Evolutionary conservation across 1,284 basidiomycete species (phyloP).

Genomic region (Rhodotorula sp.): DNA sequence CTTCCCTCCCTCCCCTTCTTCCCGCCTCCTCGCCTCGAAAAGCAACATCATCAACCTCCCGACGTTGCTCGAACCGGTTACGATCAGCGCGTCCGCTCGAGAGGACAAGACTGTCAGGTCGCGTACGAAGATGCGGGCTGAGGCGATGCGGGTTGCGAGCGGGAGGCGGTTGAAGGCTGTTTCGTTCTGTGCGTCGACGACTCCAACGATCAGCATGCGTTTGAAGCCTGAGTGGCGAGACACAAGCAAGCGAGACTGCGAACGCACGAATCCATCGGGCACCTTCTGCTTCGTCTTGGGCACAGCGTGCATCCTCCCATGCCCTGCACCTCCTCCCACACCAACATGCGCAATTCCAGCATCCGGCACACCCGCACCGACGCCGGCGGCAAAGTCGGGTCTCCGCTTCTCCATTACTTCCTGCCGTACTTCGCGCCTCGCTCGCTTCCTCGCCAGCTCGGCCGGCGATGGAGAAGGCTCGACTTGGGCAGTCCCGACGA

Average conservation of each 20-base stretch:
- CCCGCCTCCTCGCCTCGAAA: slow-evolving; percentile 9
- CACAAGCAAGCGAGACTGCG: not conserved
- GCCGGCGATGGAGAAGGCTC: not conserved
- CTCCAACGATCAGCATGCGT: not conserved
- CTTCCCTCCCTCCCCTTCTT: not conserved
- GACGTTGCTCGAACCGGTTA: slow-evolving; percentile 43
- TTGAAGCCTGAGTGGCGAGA: not conserved
- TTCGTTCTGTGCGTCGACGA: slow-evolving; percentile 31
- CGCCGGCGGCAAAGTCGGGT: no score
- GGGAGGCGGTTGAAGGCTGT: slow-evolving; percentile 39
- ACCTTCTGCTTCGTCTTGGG: not conserved
- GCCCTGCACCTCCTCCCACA: not conserved
- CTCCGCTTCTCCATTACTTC: no score
- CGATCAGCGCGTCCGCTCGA: slow-evolving; percentile 38
- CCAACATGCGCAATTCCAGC: not conserved
- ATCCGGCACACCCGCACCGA: no score
- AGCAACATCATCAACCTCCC: slow-evolving; percentile 41
- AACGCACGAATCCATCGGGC: slow-evolving; percentile 22
- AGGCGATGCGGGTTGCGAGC: slow-evolving; percentile 18
- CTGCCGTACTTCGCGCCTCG: not conserved
- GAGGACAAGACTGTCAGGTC: slow-evolving; percentile 39
- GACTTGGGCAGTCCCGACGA: slow-evolving; percentile 16
- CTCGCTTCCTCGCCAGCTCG: not conserved
- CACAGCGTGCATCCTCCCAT: not conserved
- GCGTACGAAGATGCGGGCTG: slow-evolving; percentile 38